Evolutionary conservation across 2,329 filamentous ascomycete species (phyloP), one percentile per base, ranked within the genome.

Genomic region (Ophiostoma australiae): DNA sequence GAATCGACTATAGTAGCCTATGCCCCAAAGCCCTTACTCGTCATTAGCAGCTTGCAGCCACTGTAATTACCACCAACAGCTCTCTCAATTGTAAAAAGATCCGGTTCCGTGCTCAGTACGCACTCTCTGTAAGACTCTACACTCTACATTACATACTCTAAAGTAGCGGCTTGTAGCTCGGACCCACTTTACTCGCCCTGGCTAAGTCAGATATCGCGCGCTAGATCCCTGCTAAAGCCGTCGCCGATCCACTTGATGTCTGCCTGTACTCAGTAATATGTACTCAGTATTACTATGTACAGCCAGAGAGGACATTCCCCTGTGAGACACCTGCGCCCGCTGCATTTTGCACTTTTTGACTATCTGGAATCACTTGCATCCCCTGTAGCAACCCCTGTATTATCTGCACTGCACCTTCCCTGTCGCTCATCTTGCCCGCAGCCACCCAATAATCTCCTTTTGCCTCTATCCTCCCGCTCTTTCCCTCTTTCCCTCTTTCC

Each of bases 371-470:
- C 44, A 48, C 44, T 4, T 13, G 27, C 58, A 31, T 33, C 58
- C 58, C 58, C 58, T 33, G 58, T 33, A 63, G 13, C 27, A 3
- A 63, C 58, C 27, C 13, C 58, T 63, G 58, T 33, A 20, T 52
- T 33, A 20, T 52, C 27, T n/a, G 58, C 33, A 31, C 63, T 67
- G 44, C 69, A 41, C 44, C 67, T 70, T 68, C 70, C 63, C 71
- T 70, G 63, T 72, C 65, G 33, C 70, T 67, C 71, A 68, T 72
- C 71, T 68, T 70, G 67, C 52, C 52, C 39, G 37, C 71, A 69
- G 37, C 63, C 63, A 66, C 63, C 63, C 52, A 72, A 70, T 72
- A 70, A 72, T 70, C 52, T 70, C 68, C 39, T 70, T 70, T 65
- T 55, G 27, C 44, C 68, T 67, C 15, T 44, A 15, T 17, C 15